Conservation (phyloP, 2,329 filamentous ascomycete species). For the Alternaria conjuncta region DNA sequence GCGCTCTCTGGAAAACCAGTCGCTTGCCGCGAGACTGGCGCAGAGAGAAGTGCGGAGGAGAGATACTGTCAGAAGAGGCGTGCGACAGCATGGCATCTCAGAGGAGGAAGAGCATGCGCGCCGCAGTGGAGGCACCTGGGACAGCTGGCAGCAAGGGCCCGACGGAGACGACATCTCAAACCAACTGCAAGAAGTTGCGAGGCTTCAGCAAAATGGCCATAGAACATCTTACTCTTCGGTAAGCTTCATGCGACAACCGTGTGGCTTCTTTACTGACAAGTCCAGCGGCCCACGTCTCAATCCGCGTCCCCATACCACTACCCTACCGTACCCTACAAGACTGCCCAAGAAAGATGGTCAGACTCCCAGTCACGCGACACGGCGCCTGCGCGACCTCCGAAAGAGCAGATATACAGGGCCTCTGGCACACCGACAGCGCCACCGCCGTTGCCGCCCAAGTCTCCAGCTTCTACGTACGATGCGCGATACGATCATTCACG, state of each 20-base stretch:
- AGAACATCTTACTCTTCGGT: slow-evolving; percentile 33
- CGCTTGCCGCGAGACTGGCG: slow-evolving; percentile 43
- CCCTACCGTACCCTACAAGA: slow-evolving; percentile 53
- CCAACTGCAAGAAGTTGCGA: slow-evolving; percentile 60
- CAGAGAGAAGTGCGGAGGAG: slow-evolving; percentile 45
- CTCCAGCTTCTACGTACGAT: slow-evolving; percentile 24
- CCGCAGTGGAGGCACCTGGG: slow-evolving; percentile 61
- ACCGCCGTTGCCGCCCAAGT: slow-evolving; percentile 40
- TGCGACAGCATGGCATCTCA: slow-evolving; percentile 63
- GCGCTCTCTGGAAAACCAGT: slow-evolving; percentile 32
- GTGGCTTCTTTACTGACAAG: slow-evolving; percentile 15
- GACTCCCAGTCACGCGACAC: slow-evolving; percentile 21
- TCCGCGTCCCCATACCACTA: slow-evolving; percentile 50
- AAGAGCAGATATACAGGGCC: slow-evolving; percentile 35
- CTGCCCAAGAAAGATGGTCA: slow-evolving; percentile 44
- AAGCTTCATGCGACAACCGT: not conserved
- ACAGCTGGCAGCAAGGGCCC: slow-evolving; percentile 55
- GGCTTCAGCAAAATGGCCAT: slow-evolving; percentile 40
- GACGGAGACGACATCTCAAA: slow-evolving; percentile 58
- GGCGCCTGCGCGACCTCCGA: slow-evolving; percentile 50
- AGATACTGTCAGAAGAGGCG: slow-evolving; percentile 53
- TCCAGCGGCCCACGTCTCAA: slow-evolving; percentile 36
- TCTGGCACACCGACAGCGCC: slow-evolving; percentile 31
- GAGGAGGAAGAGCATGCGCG: slow-evolving; percentile 64
- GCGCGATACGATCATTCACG: slow-evolving; percentile 15